These are phyloP conservation scores for Leptomonas seymouri DNA, from an alignment of 208 protist species.

Conservation along the genomic window DNA sequence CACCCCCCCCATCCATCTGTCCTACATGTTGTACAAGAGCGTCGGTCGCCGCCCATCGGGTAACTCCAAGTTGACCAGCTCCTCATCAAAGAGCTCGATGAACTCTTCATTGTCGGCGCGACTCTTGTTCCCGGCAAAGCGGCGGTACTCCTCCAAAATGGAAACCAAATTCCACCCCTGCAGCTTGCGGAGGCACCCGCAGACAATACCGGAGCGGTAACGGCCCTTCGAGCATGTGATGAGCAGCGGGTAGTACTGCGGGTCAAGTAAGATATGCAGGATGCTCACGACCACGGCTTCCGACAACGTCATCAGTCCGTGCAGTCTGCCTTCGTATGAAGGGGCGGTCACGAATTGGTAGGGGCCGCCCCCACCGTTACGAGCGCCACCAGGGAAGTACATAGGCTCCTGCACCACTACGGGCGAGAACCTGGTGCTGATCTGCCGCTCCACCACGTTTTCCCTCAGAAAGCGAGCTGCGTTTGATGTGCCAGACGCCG, in stretches of 20 bases:
- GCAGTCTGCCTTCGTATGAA: conserved; percentile 30
- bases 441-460: conserved; percentile 29
- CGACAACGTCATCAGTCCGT: conserved; percentile 76
- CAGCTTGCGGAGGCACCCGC: conserved; percentile 98
- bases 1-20: background rate
- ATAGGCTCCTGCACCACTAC: conserved; percentile 23
- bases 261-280: conserved; percentile 94
- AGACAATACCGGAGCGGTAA: conserved; percentile 97
- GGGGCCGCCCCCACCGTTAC: background rate
- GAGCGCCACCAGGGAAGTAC: conserved; percentile 14
- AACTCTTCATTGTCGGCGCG: conserved; percentile 98
- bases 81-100: conserved; percentile 99
- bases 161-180: conserved; percentile 98
- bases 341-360: conserved; percentile 10
- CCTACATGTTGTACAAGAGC: conserved; percentile 60
- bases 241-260: conserved; percentile 95
- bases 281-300: conserved; percentile 92
- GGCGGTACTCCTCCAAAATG: conserved; percentile 98
- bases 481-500: conserved; percentile 36
- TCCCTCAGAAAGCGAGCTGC: conserved; percentile 49
- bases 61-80: conserved; percentile 92
- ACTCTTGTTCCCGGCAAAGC: conserved; percentile 94
- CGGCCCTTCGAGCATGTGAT: conserved; percentile 97
- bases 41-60: conserved; percentile 56
- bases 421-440: conserved; percentile 27